Evolutionary conservation across 2,329 filamentous ascomycete genomes (phyloP).

Genomic region (Penicillium polonicum): DNA sequence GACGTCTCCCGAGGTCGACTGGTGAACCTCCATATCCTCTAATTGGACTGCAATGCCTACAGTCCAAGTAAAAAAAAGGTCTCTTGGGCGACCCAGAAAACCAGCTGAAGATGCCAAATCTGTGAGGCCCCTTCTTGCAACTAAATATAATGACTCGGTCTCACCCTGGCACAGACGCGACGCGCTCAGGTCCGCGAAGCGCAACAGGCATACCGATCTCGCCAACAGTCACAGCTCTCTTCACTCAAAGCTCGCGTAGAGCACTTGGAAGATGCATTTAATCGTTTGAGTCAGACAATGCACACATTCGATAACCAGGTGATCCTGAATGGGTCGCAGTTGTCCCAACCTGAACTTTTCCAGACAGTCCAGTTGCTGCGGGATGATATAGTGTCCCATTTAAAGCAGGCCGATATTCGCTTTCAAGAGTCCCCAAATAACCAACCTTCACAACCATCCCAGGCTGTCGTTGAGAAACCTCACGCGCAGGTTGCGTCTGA

Average conservation of each 20-base stretch:
- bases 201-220: conserved; percentile 16
- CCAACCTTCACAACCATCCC: background rate
- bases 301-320: conserved; percentile 6
- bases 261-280: conserved; percentile 11
- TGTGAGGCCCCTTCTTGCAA: background rate
- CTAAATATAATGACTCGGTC: background rate
- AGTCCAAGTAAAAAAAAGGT: background rate
- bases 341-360: conserved; percentile 6
- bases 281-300: conserved; percentile 5
- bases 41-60: background rate
- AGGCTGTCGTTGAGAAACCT: background rate
- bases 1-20: background rate
- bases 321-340: background rate
- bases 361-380: conserved; percentile 6
- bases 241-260: conserved; percentile 12
- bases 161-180: conserved; percentile 2
- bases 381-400: conserved; percentile 8
- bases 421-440: background rate
- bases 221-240: conserved; percentile 13
- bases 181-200: conserved; percentile 16
- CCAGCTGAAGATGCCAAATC: conserved; percentile 1
- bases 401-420: background rate
- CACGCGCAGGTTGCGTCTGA: background rate
- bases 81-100: conserved; percentile 2
- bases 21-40: background rate